Percentiles rank a stretch among this genome's conserved stretches.
Conservation (phyloP, 176 grass and related monocot genomes). For the Canna indica region DNA sequence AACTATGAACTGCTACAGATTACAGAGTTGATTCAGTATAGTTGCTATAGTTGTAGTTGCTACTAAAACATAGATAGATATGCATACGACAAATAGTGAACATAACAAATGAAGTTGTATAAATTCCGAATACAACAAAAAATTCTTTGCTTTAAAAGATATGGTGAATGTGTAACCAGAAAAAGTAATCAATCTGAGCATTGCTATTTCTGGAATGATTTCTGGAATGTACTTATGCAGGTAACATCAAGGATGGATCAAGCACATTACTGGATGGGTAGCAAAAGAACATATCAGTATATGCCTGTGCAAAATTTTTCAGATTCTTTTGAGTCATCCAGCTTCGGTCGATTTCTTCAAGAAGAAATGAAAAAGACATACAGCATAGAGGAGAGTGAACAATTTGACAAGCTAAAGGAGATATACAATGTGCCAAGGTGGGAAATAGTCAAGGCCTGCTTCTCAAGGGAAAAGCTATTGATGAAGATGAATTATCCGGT, state of each 20-base stretch:
- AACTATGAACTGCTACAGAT: too few relatives aligned
- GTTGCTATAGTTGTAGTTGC: background rate
- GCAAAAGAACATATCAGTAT: constrained; percentile 58
- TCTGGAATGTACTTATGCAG: constrained; percentile 31
- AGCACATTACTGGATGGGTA: constrained; percentile 79
- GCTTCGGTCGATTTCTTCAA: constrained; percentile 28
- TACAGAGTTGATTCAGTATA: background rate
- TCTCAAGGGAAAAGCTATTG: constrained; percentile 76
- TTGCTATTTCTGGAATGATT: too few relatives aligned
- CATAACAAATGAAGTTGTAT: background rate
- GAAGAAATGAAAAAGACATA: constrained; percentile 25
- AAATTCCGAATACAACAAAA: background rate
- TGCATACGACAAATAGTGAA: background rate
- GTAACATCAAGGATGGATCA: constrained; percentile 93
- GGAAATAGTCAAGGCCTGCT: constrained; percentile 84
- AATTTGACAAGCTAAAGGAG: constrained; percentile 28
- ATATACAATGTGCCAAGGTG: constrained; percentile 49
- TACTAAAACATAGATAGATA: background rate
- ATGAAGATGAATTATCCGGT: constrained; percentile 71
- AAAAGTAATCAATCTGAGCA: background rate
- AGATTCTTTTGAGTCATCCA: constrained; percentile 43
- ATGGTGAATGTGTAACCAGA: background rate
- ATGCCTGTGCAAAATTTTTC: constrained; percentile 47
- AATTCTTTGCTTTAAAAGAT: background rate
- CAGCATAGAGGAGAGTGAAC: constrained; percentile 24